Evolutionary conservation across 163 green algal species (phyloP).

Genomic region (Chloromonas sp.): DNA sequence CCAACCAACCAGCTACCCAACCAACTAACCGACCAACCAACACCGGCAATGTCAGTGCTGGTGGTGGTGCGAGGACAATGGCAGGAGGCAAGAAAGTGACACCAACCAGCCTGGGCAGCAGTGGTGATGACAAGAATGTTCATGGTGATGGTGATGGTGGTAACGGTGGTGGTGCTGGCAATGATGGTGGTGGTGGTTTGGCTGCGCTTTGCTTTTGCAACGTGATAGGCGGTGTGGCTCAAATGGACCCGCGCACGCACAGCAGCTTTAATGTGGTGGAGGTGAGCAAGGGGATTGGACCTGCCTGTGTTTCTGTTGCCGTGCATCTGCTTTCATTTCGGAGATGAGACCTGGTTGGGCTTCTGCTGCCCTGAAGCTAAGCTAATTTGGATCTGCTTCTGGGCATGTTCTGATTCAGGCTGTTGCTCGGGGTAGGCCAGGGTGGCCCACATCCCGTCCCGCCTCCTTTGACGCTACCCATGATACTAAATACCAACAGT

Average conservation of each 20-base stretch:
- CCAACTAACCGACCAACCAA: background rate
- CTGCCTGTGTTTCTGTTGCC: background rate
- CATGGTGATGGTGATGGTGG: no score
- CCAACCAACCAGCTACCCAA: background rate
- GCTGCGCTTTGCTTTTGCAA: no score
- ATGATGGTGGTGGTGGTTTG: slow-evolving; percentile 12
- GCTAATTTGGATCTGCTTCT: background rate
- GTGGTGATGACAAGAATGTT: no score
- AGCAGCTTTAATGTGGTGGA: slow-evolving; percentile 33
- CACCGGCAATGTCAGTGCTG: no score
- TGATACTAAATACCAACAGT: no score
- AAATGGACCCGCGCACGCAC: slow-evolving; percentile 9
- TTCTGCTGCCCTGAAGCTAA: background rate
- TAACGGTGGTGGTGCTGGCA: background rate
- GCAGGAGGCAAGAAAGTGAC: no score
- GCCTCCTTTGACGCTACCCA: no score
- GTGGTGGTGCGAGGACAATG: no score
- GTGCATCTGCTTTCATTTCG: background rate
- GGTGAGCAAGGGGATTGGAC: slow-evolving; percentile 7
- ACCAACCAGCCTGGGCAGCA: no score
- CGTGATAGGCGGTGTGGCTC: background rate
- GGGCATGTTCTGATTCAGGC: no score
- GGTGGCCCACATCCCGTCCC: no score
- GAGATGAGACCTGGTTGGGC: background rate
- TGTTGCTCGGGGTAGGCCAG: no score